Evolutionary conservation across 2,329 filamentous ascomycete species (phyloP).

Genomic region (Blumeria hordei): DNA sequence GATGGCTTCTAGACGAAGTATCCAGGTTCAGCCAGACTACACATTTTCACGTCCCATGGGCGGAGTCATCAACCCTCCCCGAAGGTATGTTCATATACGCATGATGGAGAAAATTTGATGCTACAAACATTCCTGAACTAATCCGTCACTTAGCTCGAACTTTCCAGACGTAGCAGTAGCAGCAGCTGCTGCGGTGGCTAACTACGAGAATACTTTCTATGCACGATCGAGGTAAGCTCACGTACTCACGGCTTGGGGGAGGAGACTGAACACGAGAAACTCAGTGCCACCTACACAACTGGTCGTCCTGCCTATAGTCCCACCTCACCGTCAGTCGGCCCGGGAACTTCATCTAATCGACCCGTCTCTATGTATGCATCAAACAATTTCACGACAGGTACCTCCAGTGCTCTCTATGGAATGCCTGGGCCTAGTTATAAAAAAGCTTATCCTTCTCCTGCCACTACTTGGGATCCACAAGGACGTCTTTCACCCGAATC

Average conservation of each 20-base stretch:
- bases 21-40: conserved; percentile 14
- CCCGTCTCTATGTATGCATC: conserved; percentile 12
- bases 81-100: conserved; percentile 9
- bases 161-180: conserved; percentile 10
- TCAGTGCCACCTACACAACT: conserved; percentile 12
- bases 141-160: conserved; percentile 9
- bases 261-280: conserved; percentile 10
- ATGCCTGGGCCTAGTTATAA: conserved; percentile 12
- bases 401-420: conserved; percentile 13
- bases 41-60: conserved; percentile 10
- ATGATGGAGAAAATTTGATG: conserved; percentile 1
- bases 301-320: conserved; percentile 12
- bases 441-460: conserved; percentile 11
- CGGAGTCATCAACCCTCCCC: conserved; percentile 9
- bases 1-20: conserved; percentile 15
- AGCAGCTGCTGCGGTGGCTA: neutral
- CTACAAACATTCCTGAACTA: conserved; percentile 7
- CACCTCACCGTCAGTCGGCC: conserved; percentile 5
- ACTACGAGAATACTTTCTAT: conserved; percentile 12
- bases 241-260: conserved; percentile 2
- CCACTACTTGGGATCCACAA: conserved; percentile 14
- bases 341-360: conserved; percentile 8
- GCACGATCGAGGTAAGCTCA: conserved; percentile 13
- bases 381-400: conserved; percentile 12
- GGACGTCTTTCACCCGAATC: conserved; percentile 14